Base-by-base conservation (phyloP, 805 yeast species). In the Ogataea methylovora region DNA sequence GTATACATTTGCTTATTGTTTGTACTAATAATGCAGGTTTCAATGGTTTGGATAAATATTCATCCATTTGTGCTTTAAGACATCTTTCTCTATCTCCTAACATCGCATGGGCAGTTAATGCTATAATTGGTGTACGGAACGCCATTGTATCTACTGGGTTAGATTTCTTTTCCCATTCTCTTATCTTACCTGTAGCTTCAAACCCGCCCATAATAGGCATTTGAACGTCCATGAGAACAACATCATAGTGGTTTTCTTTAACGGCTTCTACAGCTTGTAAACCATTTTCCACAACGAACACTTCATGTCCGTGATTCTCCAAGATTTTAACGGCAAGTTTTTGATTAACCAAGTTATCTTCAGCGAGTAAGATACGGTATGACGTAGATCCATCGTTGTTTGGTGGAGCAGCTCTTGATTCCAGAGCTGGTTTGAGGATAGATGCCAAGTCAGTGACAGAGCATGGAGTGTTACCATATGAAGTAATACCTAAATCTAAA, bases 171-270 rank as follows among this genome's bases (percentile, higher is more conserved):
- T 85, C 95, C 94, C 94, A 84, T 51, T 82, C 86, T 46, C 95
- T 67, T 35, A 85, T 85, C 56, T 77, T 76, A 30, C 80, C 84
- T 1, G 95, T 84, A 3, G 95, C 94, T 51, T 85, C 95, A 55
- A 85, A 85, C 0, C 95, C 95, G 20, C 95, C 94, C 92, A 85
- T 86, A 12, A 84, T 84, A 8, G 95, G 95, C 95, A 85, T 85
- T 56, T 85, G 95, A 29, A 85, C 94, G 61, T 85, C 95, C 95
- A 85, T 85, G 45, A 85, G 69, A 14, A 85, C 82, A 30, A 83
- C 88, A 52, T 85, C 95, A 53, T 79, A 85, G 7, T 20, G 18
- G 41, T 70, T 73, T 43, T 71, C 67, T 52, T 77, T 67, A 29
- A 84, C 76, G 1, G 87, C 88, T 39, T 84, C 84, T 44, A 75